Percentiles rank a stretch among this genome's conserved stretches.
These are phyloP conservation scores for Hanseniaspora lachancei DNA, from an alignment of 805 yeast genomes.

Conservation along the genomic window DNA sequence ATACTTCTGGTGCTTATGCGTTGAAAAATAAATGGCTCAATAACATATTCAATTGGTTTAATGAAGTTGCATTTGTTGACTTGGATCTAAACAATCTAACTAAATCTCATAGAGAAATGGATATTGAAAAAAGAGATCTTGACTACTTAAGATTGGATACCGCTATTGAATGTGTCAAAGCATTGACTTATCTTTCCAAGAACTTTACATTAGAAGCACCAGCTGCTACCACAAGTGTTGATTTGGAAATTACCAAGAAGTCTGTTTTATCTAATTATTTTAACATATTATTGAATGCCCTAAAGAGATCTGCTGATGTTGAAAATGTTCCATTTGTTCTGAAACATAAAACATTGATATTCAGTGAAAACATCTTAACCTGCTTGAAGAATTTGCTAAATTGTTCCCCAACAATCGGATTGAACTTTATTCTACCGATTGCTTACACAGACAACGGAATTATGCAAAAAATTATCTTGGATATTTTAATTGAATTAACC, in stretches of 20 bases:
- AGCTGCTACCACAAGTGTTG: constrained; percentile 41
- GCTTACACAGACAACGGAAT: constrained; percentile 58
- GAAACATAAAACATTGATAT: constrained; percentile 41
- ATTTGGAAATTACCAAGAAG: constrained; percentile 40
- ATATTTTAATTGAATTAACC: constrained; percentile 60
- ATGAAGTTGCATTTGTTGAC: constrained; percentile 35
- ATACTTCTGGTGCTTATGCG: constrained; percentile 33
- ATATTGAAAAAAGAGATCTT: constrained; percentile 30
- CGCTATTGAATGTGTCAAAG: constrained; percentile 51
- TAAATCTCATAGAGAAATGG: constrained; percentile 28
- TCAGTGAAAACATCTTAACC: constrained; percentile 50
- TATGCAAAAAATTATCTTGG: constrained; percentile 59
- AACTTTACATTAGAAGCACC: constrained; percentile 48
- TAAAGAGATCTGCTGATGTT: constrained; percentile 29
- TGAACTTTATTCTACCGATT: constrained; percentile 61
- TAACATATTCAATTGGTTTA: constrained; percentile 41
- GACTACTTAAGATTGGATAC: constrained; percentile 43
- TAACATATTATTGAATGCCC: constrained; percentile 39
- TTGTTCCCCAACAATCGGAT: constrained; percentile 64
- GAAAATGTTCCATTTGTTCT: constrained; percentile 29
- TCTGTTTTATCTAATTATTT: constrained; percentile 59
- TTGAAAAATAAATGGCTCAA: constrained; percentile 38
- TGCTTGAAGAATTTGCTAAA: constrained; percentile 58
- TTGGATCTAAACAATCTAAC: constrained; percentile 24
- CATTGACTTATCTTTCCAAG: constrained; percentile 42